Evolutionary conservation across 2,329 filamentous ascomycete species (phyloP), one percentile per base, ranked within the genome.

Genomic region (Stagonosporopsis cucurbitacearum): DNA sequence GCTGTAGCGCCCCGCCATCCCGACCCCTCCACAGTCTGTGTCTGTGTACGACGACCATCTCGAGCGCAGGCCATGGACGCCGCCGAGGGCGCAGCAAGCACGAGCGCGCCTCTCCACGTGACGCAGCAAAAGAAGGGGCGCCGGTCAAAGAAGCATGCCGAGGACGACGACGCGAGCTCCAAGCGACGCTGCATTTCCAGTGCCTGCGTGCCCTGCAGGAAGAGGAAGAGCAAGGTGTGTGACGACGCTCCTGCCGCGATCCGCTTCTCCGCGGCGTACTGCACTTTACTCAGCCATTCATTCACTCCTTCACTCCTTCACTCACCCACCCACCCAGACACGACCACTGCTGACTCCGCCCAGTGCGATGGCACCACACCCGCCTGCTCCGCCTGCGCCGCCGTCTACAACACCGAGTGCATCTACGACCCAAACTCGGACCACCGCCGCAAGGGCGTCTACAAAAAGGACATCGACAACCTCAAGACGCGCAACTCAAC

Each of bases 351-450:
- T 68, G 49, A 66, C 59, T 32, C 12, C 17, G 15, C 46, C 47
- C 57, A 84, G 83, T 98, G 94, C 75, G 94, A 98, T 76, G 94
- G 94, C 57, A 93, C 92, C 52, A 82, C 90, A 5, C 94, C 94
- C 6, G 93, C 91, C 67, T 98, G 95, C 73, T 94, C 94, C 7
- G 94, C 95, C n/a, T 99, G 95, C 77, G 87, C 91, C 59, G 96
- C 92, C 65, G 94, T 98, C 50, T 98, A 99, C 73, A 86, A 87
- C 58, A 95, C 91, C 44, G 87, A 90, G 78, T 97, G 95, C 75
- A 83, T 97, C 63, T 98, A 98, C 81, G 94, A 98, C 72, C 94
- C 93, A 3, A 96, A 93, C 72, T 96, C 93, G 55, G 95, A 99
- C 75, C 93, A 97, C 75, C 89, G 95, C 45, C 88, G 95, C 46